A percentile compares a stretch with the other conserved stretches of the same genome.
phyloP scores from a whole-genome alignment of 768 basidiomycete genomes.

The Omphalotus guepiniiformis region DNA sequence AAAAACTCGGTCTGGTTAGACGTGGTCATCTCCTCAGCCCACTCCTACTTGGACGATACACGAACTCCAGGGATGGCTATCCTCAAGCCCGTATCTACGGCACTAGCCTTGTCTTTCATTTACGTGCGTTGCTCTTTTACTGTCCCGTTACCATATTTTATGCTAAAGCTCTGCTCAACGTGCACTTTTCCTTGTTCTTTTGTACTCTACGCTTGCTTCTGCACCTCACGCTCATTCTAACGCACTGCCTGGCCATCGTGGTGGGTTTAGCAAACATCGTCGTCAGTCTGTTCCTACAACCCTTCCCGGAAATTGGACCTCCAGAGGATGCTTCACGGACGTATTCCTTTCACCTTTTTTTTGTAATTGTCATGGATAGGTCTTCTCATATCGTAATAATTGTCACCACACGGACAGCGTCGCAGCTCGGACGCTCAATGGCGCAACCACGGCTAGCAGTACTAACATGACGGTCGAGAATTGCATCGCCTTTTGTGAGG shows the following conservation, averaged over 20 bases:
- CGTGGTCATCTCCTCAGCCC: slow-evolving; percentile 13
- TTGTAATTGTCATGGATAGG: background rate
- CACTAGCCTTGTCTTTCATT: slow-evolving; percentile 31
- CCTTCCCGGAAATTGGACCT: slow-evolving; percentile 54
- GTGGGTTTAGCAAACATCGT: slow-evolving; percentile 20
- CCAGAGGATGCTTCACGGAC: slow-evolving; percentile 61
- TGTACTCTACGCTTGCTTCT: slow-evolving; percentile 23
- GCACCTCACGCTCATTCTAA: slow-evolving; percentile 23
- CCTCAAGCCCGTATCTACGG: slow-evolving; percentile 27
- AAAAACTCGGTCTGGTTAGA: slow-evolving; percentile 10
- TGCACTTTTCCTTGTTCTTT: background rate
- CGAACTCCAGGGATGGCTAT: slow-evolving; percentile 27
- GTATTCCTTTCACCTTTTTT: too few species aligned
- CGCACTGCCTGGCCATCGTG: slow-evolving; percentile 4
- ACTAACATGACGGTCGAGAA: slow-evolving; percentile 57
- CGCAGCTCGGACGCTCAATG: slow-evolving; percentile 54
- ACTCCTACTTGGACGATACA: slow-evolving; percentile 11
- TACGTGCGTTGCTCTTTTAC: slow-evolving; percentile 29
- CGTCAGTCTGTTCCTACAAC: slow-evolving; percentile 36
- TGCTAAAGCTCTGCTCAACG: too few species aligned
- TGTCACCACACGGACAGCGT: slow-evolving; percentile 44
- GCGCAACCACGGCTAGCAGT: slow-evolving; percentile 39
- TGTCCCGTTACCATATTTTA: slow-evolving; percentile 3
- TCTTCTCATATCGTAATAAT: slow-evolving; percentile 3
- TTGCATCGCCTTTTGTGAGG: slow-evolving; percentile 45